Conservation (phyloP, 306 rosid species). For the Rosa chinensis region DNA sequence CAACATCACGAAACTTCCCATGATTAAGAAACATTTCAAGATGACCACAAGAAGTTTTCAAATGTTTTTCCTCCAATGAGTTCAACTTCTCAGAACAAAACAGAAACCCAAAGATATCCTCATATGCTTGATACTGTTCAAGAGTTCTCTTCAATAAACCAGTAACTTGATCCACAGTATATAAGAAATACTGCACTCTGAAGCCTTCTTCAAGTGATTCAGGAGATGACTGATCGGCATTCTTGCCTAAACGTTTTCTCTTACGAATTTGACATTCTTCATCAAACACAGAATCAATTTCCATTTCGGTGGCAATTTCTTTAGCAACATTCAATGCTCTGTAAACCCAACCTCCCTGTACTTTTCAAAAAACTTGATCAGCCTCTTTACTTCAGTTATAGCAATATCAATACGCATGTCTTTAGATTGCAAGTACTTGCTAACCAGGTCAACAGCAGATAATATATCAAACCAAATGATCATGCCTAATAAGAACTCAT, state of each 20-base stretch:
- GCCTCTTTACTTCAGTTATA: neutral
- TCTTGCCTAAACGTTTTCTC: neutral
- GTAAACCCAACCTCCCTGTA: neutral
- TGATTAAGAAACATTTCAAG: neutral
- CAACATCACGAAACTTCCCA: neutral
- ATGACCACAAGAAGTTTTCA: neutral
- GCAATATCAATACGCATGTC: constrained; percentile 4
- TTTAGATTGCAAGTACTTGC: neutral
- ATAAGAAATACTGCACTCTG: constrained; percentile 5
- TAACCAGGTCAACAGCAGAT: neutral
- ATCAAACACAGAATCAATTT: neutral
- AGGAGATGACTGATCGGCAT: neutral
- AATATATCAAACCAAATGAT: constrained; percentile 11
- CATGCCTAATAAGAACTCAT: neutral
- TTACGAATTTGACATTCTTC: neutral
- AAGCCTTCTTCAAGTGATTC: constrained; percentile 4
- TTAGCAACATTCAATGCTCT: neutral
- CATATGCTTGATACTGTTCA: neutral
- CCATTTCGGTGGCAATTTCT: constrained; percentile 1
- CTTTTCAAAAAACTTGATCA: neutral
- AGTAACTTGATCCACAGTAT: neutral
- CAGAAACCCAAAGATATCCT: neutral
- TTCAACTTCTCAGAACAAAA: neutral
- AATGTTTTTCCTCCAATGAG: neutral
- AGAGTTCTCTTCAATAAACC: neutral